Evolutionary conservation across 306 rosid species (phyloP), one percentile per base, ranked within the genome.

Genomic region (Vicia faba): DNA sequence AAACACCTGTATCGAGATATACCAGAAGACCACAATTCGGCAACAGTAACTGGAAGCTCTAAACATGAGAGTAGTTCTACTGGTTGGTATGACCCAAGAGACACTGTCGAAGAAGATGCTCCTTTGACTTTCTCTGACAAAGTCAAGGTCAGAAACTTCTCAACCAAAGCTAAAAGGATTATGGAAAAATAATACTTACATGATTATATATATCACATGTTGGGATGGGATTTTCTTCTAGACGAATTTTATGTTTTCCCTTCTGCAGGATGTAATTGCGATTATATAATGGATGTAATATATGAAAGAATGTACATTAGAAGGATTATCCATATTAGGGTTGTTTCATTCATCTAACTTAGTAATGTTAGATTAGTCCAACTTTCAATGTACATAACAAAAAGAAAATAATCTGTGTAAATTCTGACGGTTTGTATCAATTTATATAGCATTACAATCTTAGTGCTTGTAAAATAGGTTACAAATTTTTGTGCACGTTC

Each of bases 121-220:
- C 89, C 96, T 6, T 82, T 90, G 79, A 90, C 98, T 46, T 90
- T 90, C 73, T 83, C 91, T 0, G 87, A 90, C 70, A 80, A 58
- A 19, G 72, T 56, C 43, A 59, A 38, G 72, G 82, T 68, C 14
- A 71, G 83, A 70, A 85, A 63, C 78, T 87, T 85, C 81, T 85
- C 90, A 2, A 77, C 75, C 41, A 82, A 74, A 76, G 88, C 88
- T 10, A 86, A 79, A 70, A 82, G 79, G 66, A 46, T 73, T 69
- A 13, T 51, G 74, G 61, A 55, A 71, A 78, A 75, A 7, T 33
- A 19, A 20, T 28, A 16, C 57, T 48, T 26, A 29, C 70, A 39
- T 61, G 38, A 46, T 53, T 36, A 1, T 33, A 45, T 7, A 45
- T 19, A 14, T n/a, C 46, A 38, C 56, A 36, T 57, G 39, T 28